Evolutionary conservation across 2,329 filamentous ascomycete species (phyloP), one percentile per base, ranked within the genome.

Genomic region (Diplodia intermedia): DNA sequence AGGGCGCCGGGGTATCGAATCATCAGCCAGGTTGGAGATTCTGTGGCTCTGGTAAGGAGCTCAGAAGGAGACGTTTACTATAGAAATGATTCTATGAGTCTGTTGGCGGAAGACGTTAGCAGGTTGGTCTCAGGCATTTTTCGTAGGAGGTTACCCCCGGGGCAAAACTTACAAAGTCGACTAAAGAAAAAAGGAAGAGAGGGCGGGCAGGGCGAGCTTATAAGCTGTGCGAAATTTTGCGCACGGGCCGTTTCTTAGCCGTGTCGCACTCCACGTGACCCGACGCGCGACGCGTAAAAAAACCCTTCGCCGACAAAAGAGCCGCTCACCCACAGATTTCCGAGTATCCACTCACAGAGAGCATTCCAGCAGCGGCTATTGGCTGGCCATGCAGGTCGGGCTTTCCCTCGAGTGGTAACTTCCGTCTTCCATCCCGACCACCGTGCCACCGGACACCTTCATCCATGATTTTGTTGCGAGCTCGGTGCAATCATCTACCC

Each of bases 11-110:
- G 91, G 92, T 91, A 76, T 60, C 73, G 76, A 71, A 81, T 96
- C 92, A 95, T 96, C 92, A 92, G 91, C 91, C 92, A 93, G 92
- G 91, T 89, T 94, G 72, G 72, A 89, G 88, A 85, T 84, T 93
- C 90, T 94, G 91, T 93, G 88, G 91, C 93, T 97, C 86, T 86
- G 91, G 87, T 93, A 87, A 88, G 89, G 88, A 94, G 90, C 89
- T 92, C 90, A 95, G 91, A 92, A 89, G 86, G 86, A 87, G 91
- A 93, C 89, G 89, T 92, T 86, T 90, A 94, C 93, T 97, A 93
- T 94, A 97, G 91, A 97, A 96, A 92, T 92, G 92, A 94, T 94
- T 94, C 91, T 93, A 75, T 77, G 74, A 75, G 62, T 65, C 47
- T 47, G 38, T 43, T 33, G 15, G 40, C 9, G 7, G 31, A 66